Evolutionary conservation across 78 protist genomes (phyloP).

Genomic region (Dictyostelium citrinum): DNA sequence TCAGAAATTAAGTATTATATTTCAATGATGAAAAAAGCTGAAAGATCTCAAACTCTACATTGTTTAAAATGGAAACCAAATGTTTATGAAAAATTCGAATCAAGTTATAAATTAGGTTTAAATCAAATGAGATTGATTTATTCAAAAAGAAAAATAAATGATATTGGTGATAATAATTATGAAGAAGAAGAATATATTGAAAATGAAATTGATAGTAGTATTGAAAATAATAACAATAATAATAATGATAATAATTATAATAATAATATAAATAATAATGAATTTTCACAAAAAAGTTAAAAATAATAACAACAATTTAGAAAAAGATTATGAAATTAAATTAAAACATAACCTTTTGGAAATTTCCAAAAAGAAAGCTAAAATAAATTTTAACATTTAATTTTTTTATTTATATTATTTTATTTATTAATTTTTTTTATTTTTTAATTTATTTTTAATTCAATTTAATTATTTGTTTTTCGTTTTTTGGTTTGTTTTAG

Average conservation of each 20-base stretch:
- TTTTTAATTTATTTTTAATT: not conserved
- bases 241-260: not conserved
- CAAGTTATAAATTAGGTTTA: constrained; percentile 7
- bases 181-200: too few species aligned
- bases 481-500: not conserved
- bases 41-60: constrained; percentile 19
- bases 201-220: not conserved
- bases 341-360: constrained; percentile 13
- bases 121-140: constrained; percentile 46
- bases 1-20: constrained; percentile 3
- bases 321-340: not conserved
- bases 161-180: not conserved
- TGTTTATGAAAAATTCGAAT: not conserved
- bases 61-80: constrained; percentile 6
- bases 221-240: not conserved
- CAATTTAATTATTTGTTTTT: too few species aligned
- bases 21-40: constrained; percentile 40
- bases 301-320: not conserved
- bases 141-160: constrained; percentile 14
- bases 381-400: constrained; percentile 33
- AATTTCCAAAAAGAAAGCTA: constrained; percentile 28
- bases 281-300: not conserved
- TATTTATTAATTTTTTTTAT: not conserved
- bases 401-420: too few species aligned
- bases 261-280: not conserved